Evolutionary conservation across 192 early-diverging fungal species (phyloP).

Genomic region (Rhizophagus sp.): DNA sequence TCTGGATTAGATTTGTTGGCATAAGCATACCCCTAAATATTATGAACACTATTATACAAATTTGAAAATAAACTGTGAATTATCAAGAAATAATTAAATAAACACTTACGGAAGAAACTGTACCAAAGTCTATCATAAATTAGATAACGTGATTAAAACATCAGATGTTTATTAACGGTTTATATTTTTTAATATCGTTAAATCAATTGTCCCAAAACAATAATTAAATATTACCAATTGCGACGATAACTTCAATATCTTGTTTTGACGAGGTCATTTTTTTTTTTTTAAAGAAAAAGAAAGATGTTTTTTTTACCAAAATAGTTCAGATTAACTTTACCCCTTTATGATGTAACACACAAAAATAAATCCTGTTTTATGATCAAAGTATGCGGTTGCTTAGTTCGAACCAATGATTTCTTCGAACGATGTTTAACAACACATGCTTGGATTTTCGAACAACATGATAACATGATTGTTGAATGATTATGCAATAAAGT

Average conservation of each 20-base stretch:
- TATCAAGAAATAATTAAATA: neutral
- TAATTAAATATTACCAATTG: neutral
- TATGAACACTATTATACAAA: neutral
- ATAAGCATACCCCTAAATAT: neutral
- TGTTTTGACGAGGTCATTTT: neutral
- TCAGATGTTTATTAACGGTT: neutral
- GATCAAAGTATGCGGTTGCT: too few species aligned
- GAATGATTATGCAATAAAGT: too few species aligned
- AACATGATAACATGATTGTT: too few species aligned
- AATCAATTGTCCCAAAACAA: neutral
- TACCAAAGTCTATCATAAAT: neutral
- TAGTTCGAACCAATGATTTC: too few species aligned
- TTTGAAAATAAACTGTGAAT: neutral
- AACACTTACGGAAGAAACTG: neutral
- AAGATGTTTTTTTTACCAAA: neutral
- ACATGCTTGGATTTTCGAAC: too few species aligned
- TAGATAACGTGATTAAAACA: neutral
- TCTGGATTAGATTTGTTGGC: neutral
- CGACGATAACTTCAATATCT: neutral
- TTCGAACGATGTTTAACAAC: too few species aligned
- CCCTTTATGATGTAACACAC: too few species aligned
- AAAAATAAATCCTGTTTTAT: too few species aligned
- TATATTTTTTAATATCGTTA: neutral
- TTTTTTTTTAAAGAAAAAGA: neutral
- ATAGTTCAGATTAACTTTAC: too few species aligned